These are phyloP conservation scores for Bipolaris gigantea DNA, from an alignment of 2,329 filamentous ascomycete species.

Conservation along the genomic window DNA sequence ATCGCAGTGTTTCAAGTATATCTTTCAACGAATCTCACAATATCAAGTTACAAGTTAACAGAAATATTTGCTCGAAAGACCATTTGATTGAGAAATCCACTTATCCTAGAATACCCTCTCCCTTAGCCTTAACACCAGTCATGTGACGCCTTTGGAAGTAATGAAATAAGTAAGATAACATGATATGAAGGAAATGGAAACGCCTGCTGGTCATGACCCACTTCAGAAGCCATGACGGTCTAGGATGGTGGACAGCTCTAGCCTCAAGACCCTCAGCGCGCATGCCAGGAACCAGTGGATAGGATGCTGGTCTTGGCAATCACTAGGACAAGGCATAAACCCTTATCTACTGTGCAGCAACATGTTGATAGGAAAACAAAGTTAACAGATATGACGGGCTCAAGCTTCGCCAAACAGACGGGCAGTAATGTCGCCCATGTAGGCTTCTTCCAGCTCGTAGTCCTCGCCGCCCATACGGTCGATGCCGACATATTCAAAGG, in stretches of 20 bases:
- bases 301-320: neutral
- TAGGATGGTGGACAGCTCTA: neutral
- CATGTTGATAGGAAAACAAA: neutral
- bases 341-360: neutral
- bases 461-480: conserved; percentile 76
- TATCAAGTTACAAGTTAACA: no score
- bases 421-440: conserved; percentile 87
- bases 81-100: neutral
- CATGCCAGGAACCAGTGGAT: neutral
- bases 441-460: conserved; percentile 85
- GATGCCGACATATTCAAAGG: conserved; percentile 80
- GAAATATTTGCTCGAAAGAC: neutral
- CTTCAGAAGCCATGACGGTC: neutral
- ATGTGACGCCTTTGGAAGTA: conserved; percentile 1
- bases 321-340: neutral
- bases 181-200: neutral
- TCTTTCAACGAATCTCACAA: no score
- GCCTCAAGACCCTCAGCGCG: neutral
- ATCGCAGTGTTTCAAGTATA: no score
- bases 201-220: neutral
- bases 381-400: neutral
- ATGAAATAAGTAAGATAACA: neutral
- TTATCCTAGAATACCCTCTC: neutral
- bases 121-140: neutral
- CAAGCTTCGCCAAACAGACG: conserved; percentile 75